Base-by-base conservation (phyloP, 345 rosid genomes). In the Fremontodendron californicum region DNA sequence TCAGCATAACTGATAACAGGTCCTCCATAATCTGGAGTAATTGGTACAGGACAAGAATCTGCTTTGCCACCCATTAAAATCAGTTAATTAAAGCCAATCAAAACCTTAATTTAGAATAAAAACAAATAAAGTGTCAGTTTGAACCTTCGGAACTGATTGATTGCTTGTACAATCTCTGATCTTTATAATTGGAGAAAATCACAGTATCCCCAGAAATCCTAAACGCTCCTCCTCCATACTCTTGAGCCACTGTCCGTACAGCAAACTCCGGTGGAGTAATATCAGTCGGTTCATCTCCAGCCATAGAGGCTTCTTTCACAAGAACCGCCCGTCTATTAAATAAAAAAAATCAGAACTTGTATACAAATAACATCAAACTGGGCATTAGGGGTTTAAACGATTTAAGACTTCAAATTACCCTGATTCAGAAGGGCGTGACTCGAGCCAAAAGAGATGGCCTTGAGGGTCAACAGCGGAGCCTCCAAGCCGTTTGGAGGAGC, bases 141-240 rank as follows among this genome's bases (percentile, higher is more conserved):
- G 70, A 16, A 95, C 98, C 92, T 81, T 71, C 78, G 60, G 84
- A 74, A 67, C 79, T 54, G 12, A 85, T 35, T 1, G 83, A 55
- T 75, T 92, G 96, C 86, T 81, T 88, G 88, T 90, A 95, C 12
- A 95, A 86, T 70, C 97, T 85, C 76, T 95, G 99, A 79, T 95
- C 98, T 74, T 90, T 87, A 80, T 95, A 92, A 79, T 93, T 92
- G 2, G 99, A 89, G 87, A 93, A 95, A 79, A 95, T 61, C 74
- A 93, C 84, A 1, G 83, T 71, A 25, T 90, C 91, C 48, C 84
- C 88, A 4, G 78, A 89, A 75, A 91, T 78, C 49, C 79, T 72
- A 73, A 95, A 95, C 3, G 94, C 99, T 63, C 99, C 99, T 69
- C 99, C 98, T n/a, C 98, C 99, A 23, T 90, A 92, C 73, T 95